Conservation (phyloP, 1,284 basidiomycete genomes). For the Trichosporon sp. region DNA sequence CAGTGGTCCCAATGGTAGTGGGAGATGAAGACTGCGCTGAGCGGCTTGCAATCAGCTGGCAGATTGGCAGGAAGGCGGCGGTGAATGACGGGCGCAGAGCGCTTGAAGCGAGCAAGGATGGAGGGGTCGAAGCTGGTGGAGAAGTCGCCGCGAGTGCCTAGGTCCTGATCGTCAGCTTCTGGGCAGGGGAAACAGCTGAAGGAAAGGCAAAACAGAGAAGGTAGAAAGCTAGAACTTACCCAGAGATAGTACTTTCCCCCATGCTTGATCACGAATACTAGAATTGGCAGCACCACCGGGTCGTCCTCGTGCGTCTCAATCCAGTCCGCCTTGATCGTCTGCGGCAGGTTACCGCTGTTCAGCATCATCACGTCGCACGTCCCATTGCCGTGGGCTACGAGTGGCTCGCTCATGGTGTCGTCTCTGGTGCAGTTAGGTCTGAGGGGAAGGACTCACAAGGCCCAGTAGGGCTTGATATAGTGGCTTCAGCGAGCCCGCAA, state of each 20-base stretch:
- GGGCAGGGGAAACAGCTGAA: background rate
- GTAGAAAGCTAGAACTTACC: background rate
- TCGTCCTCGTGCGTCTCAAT: background rate
- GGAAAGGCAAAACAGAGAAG: too few species aligned
- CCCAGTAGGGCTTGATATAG: too few species aligned
- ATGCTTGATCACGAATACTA: slow-evolving; percentile 9
- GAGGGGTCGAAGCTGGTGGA: background rate
- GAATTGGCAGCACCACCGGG: background rate
- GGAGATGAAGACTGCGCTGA: slow-evolving; percentile 5
- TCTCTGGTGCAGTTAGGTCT: too few species aligned
- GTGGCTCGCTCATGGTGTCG: background rate
- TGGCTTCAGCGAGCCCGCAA: too few species aligned
- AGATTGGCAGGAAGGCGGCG: background rate
- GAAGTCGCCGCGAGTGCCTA: slow-evolving; percentile 7
- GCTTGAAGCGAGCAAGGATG: background rate
- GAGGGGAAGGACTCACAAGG: too few species aligned
- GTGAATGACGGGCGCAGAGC: background rate
- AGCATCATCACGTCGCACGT: slow-evolving; percentile 6
- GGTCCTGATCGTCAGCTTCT: slow-evolving; percentile 1
- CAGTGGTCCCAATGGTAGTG: slow-evolving; percentile 14
- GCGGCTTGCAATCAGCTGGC: background rate
- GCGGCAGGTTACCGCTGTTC: slow-evolving; percentile 5
- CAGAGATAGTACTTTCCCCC: slow-evolving; percentile 10
- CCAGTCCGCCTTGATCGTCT: background rate
- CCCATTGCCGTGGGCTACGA: background rate